These are phyloP conservation scores for Rutstroemia sydowiana DNA, from an alignment of 2,329 filamentous ascomycete species.

Conservation along the genomic window DNA sequence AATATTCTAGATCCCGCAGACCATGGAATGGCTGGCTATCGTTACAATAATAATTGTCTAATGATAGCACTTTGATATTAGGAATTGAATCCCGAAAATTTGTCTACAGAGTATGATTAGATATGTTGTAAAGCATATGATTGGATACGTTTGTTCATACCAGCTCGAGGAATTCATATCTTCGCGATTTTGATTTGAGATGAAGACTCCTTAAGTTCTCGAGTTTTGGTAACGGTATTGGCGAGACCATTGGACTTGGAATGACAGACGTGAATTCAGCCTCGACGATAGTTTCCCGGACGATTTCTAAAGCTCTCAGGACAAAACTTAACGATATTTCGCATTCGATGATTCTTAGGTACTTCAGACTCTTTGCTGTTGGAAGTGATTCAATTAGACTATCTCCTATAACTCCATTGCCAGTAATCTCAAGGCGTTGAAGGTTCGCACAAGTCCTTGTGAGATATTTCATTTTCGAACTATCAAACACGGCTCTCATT, in stretches of 20 bases:
- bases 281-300: constrained; percentile 17
- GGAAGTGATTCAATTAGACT: constrained; percentile 20
- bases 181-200: constrained; percentile 1
- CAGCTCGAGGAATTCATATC: neutral
- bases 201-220: constrained; percentile 16
- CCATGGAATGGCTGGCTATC: neutral
- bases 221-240: constrained; percentile 7
- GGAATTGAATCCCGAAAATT: constrained; percentile 1
- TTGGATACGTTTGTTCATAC: neutral
- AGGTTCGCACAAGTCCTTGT: constrained; percentile 24
- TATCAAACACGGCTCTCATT: constrained; percentile 17
- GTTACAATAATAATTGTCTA: neutral
- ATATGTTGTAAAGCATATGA: neutral
- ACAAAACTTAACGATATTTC: constrained; percentile 15
- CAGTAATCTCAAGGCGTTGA: constrained; percentile 20
- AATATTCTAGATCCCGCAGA: neutral
- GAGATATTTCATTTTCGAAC: constrained; percentile 19
- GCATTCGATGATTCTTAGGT: constrained; percentile 14
- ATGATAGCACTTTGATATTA: neutral
- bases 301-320: constrained; percentile 13
- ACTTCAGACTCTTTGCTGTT: constrained; percentile 17
- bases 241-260: constrained; percentile 1
- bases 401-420: constrained; percentile 20
- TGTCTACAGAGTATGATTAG: neutral
- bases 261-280: constrained; percentile 13